Evolutionary conservation across 2,329 filamentous ascomycete genomes (phyloP), one percentile per base, ranked within the genome.

Genomic region (Talaromyces rugulosus): DNA sequence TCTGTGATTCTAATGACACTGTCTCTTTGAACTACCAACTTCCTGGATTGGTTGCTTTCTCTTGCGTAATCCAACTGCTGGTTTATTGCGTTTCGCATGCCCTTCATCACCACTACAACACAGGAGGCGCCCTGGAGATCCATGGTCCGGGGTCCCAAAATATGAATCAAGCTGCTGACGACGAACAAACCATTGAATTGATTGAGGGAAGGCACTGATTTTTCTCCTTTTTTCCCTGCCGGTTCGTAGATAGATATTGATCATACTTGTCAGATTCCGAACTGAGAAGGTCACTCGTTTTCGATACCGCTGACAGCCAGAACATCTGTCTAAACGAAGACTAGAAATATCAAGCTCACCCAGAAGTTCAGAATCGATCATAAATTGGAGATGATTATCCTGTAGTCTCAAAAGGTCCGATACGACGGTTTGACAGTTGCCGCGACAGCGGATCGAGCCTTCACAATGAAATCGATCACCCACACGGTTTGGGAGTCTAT

Each of bases 131-230:
- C 63, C 62, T n/a, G 64, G 63, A 54, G 36, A 42, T 55, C 62
- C 61, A 51, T 64, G 61, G 47, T 53, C 33, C 27, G 57, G 36
- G n/a, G 31, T 61, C 11, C 63, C 61, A 50, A 61, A 64, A 28
- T 55, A 40, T 12, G 55, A 47, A 40, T 63, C n/a, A 44, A 66
- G 34, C 3, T 61, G 52, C 53, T 64, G 60, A 34, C 62, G 60
- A 23, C 4, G 12, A 28, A 60, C 53, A 58, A 66, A 66, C 64
- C 61, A 66, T 30, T 55, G 23, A 12, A 64, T 57, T n/a, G 8
- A 61, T 52, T 64, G 61, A 3, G 63, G 63, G 47, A 66, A 66
- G 28, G 60, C 60, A 30, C 64, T 66, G 23, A 66, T 64, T 36
- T 63, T 66, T 18, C 60, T 44, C 27, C 30, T 59, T 6, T 14